Evolutionary conservation across 768 basidiomycete species (phyloP), one percentile per base, ranked within the genome.

Genomic region (Leccinum barrowsii): DNA sequence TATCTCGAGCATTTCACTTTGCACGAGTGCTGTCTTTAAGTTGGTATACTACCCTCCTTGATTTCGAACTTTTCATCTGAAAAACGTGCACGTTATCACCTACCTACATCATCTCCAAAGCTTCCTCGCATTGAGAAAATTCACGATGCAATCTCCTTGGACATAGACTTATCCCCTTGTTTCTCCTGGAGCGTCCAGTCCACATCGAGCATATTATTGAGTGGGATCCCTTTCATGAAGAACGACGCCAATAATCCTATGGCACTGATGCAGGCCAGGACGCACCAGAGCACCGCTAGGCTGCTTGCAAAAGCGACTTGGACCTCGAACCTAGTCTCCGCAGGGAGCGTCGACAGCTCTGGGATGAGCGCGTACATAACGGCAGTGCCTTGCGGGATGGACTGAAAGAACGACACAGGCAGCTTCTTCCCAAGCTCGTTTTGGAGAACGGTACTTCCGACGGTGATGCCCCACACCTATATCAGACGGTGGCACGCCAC

Each of bases 381-480:
- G 37, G 79, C 74, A 21, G 71, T 68, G 10, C 76, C 77, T n/a
- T 65, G 57, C 0, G 75, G 73, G 59, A 80, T 69, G 24, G 67
- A 64, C 1, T 62, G 46, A 19, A n/a, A 12, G 57, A 82, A 81
- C 0, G 61, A 69, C 0, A 50, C 46, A 0, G 84, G 82, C 0
- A 85, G 76, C 2, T 65, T 66, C 32, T 64, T 70, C 5, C 65
- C 65, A 7, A 85, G 76, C 54, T 77, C 58, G 65, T 83, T 85
- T 60, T 81, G 79, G 1, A 85, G 71, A 44, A 85, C 73, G 0
- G 78, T 76, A 13, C 75, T 72, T 3, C 79, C 77, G 54, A 85
- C 74, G 0, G 77, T 73, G 52, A 84, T 70, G 2, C 84, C 84
- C 77, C 81, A 81, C 4, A 73, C 72, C 76, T 83, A 67, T 3